Percentiles rank a stretch among this genome's conserved stretches.
These are phyloP conservation scores for Stereum hirsutum DNA, from an alignment of 1,284 basidiomycete species.

Conservation along the genomic window DNA sequence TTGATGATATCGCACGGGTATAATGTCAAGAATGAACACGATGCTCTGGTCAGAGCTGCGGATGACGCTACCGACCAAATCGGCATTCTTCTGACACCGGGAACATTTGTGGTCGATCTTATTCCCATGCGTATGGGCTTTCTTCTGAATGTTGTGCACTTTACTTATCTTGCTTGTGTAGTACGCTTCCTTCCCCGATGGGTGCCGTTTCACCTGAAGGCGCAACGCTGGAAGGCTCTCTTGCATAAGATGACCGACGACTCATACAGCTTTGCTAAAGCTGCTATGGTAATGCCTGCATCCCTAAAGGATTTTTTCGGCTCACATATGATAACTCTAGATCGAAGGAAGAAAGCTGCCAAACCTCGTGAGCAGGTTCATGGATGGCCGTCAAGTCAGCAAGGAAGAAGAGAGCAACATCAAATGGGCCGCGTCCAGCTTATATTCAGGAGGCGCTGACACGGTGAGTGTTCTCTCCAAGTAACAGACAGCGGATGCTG, in stretches of 20 bases:
- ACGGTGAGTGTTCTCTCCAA: slow-evolving; percentile 1
- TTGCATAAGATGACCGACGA: slow-evolving; percentile 43
- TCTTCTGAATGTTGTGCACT: slow-evolving; percentile 10
- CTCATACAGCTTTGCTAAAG: slow-evolving; percentile 48
- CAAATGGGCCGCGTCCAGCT: slow-evolving; percentile 51
- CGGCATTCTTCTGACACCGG: neutral
- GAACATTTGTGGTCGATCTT: neutral
- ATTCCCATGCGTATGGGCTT: slow-evolving; percentile 1
- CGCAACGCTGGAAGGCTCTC: slow-evolving; percentile 38
- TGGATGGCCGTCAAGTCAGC: slow-evolving; percentile 35
- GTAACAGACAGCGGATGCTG: neutral
- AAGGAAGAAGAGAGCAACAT: slow-evolving; percentile 43
- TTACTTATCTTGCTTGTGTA: slow-evolving; percentile 18
- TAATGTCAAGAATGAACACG: slow-evolving; percentile 41
- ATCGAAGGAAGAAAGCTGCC: slow-evolving; percentile 42
- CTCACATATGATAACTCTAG: slow-evolving; percentile 24
- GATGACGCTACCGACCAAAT: slow-evolving; percentile 43
- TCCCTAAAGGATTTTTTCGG: slow-evolving; percentile 3
- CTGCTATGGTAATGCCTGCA: slow-evolving; percentile 39
- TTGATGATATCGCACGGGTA: slow-evolving; percentile 57
- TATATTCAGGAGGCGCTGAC: slow-evolving; percentile 39
- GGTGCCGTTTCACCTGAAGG: slow-evolving; percentile 54
- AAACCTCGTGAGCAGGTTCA: slow-evolving; percentile 41
- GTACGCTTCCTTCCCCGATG: slow-evolving; percentile 53
- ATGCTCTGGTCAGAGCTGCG: slow-evolving; percentile 50